Conservation (phyloP, 1,284 basidiomycete genomes). For the Mycena citricolor region DNA sequence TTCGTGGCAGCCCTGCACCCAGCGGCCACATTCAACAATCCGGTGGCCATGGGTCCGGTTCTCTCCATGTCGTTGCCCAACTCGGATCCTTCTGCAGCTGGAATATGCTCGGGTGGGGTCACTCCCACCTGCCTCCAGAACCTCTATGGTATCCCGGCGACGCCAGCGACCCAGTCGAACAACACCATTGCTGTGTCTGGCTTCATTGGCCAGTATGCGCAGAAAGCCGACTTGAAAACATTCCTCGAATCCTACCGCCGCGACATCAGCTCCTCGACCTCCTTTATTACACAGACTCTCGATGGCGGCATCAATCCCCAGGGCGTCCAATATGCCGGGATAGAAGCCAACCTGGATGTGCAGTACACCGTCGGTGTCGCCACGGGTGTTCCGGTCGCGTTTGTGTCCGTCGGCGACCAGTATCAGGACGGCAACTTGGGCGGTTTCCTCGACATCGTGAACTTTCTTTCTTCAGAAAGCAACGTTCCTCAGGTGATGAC, state of each 20-base stretch:
- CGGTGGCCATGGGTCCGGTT: constrained; percentile 8
- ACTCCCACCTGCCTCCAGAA: constrained; percentile 42
- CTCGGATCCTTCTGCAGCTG: constrained; percentile 16
- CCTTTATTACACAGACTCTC: constrained; percentile 31
- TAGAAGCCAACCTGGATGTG: constrained; percentile 39
- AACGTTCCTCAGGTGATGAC: constrained; percentile 33
- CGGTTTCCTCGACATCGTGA: constrained; percentile 33
- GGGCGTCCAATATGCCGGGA: constrained; percentile 35
- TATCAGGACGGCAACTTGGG: constrained; percentile 20
- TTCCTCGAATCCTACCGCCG: constrained; percentile 34
- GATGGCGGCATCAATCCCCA: constrained; percentile 47
- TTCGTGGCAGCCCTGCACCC: constrained; percentile 42
- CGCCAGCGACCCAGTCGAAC: constrained; percentile 32
- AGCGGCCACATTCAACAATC: constrained; percentile 37
- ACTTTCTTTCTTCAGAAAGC: constrained; percentile 28
- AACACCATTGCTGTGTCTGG: constrained; percentile 42
- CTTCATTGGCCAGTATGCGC: constrained; percentile 40
- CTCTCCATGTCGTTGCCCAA: constrained; percentile 23
- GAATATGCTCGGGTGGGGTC: constrained; percentile 33
- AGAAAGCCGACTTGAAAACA: constrained; percentile 41
- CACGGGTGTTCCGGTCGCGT: constrained; percentile 29
- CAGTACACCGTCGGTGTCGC: constrained; percentile 34
- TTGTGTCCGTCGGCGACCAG: constrained; percentile 27
- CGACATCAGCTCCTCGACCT: constrained; percentile 18
- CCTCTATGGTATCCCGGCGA: constrained; percentile 40